Base-by-base conservation (phyloP, 2,329 filamentous ascomycete genomes). In the Beauveria australis region DNA sequence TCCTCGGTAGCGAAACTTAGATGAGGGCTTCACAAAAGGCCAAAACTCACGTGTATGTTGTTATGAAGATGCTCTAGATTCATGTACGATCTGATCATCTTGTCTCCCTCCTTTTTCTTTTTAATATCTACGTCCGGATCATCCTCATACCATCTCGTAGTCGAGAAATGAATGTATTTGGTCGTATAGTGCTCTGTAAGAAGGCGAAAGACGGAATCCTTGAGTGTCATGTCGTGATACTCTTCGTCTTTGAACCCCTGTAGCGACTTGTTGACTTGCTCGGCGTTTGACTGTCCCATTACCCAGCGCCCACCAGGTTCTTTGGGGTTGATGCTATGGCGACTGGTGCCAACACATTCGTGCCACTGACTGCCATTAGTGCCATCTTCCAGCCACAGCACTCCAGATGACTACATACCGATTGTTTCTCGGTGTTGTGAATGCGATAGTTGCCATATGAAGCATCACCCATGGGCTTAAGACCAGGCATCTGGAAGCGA, bases 161-260 rank as follows among this genome's bases (percentile, higher is more conserved):
- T 60, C 10, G 59, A 33, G 48, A 59, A 66, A 4, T 24, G 43
- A n/a, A 59, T 66, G 63, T 68, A 64, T 41, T 70, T 67, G 41
- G 66, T 65, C 48, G 66, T 61, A n/a, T 69, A 65, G 22, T 67
- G 63, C 1, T 64, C 63, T 3, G 65, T 64, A 24, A 70, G 65
- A 28, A 69, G 62, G 12, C 63, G 63, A 41, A 67, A 67, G 37
- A 68, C 64, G 1, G 68, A 65, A 37, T 66, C 63, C 6, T 65
- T 65, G 5, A 62, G 49, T 2, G 54, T 63, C 4, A 12, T 37
- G 5, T 44, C 18, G 16, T 43, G 18, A 16, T 10, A 16, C 1
- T 37, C 3, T 6, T 52, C 28, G 2, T n/a, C 7, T 24, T 24
- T 9, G 6, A 33, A 33, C 12, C 37, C 52, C 40, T 43, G 7